Percentiles rank a stretch among this genome's conserved stretches.
These are phyloP conservation scores for Boechera divaricarpa DNA, from an alignment of 345 rosid species.

Conservation along the genomic window DNA sequence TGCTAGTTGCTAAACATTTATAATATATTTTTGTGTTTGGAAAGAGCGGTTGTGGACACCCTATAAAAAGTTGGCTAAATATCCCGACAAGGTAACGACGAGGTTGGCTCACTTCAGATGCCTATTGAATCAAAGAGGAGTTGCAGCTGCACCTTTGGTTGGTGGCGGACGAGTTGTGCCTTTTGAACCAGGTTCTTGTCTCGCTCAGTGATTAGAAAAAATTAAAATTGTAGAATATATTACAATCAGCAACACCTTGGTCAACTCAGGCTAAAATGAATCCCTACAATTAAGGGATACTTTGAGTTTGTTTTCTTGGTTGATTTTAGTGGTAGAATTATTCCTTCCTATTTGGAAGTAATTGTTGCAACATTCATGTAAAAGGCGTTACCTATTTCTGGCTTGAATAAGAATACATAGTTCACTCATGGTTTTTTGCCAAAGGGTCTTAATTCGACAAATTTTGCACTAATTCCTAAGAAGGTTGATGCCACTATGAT, in stretches of 20 bases:
- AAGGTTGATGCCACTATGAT: too few species aligned
- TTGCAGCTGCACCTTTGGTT: conserved; percentile 65
- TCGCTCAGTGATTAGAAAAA: conserved; percentile 44
- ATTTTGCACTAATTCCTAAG: too few species aligned
- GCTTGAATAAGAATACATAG: not conserved
- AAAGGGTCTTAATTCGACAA: too few species aligned
- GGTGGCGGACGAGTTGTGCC: conserved; percentile 62
- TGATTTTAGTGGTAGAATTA: not conserved
- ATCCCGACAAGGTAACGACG: conserved; percentile 47
- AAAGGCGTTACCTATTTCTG: not conserved
- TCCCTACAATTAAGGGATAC: not conserved
- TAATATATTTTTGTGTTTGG: conserved; percentile 6
- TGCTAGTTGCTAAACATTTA: not conserved
- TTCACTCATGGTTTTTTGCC: too few species aligned
- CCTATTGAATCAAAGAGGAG: conserved; percentile 69
- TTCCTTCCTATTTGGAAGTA: not conserved
- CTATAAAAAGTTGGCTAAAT: conserved; percentile 54
- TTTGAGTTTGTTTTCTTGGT: not conserved
- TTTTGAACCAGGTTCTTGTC: conserved; percentile 67
- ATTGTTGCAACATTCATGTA: not conserved
- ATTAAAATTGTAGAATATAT: not conserved
- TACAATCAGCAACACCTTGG: conserved; percentile 10
- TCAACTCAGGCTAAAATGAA: not conserved
- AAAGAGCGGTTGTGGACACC: conserved; percentile 78
- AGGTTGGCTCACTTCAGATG: conserved; percentile 78